Evolutionary conservation across 108 stramenopile species (phyloP).

Genomic region (Aurantiochytrium sp.): DNA sequence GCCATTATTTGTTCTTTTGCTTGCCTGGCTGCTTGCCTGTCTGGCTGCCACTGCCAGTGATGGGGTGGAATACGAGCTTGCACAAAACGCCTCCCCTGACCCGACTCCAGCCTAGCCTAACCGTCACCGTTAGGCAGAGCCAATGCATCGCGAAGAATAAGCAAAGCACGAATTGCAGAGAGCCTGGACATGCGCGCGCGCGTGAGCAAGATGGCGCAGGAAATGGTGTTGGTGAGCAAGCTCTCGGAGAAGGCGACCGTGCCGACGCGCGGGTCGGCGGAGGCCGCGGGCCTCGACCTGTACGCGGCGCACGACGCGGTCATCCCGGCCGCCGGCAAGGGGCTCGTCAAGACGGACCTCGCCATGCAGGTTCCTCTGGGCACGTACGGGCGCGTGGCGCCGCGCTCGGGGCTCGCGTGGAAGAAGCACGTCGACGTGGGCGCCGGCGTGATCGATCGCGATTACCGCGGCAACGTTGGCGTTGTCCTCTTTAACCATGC

Average conservation of each 20-base stretch:
- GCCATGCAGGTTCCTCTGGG: conserved; percentile 79
- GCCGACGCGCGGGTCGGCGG: conserved; percentile 53
- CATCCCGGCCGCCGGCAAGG: conserved; percentile 67
- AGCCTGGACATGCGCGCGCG: background rate
- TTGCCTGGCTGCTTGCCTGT: no score
- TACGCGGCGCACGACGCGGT: conserved; percentile 42
- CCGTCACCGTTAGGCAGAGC: no score
- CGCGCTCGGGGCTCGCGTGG: conserved; percentile 67
- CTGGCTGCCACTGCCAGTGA: no score
- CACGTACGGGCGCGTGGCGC: conserved; percentile 80
- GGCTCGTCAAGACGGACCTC: conserved; percentile 82
- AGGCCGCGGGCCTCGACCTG: conserved; percentile 74
- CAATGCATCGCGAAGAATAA: no score
- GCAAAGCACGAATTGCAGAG: no score
- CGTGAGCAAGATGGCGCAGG: background rate
- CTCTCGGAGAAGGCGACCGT: conserved; percentile 20
- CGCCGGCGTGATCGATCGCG: conserved; percentile 93
- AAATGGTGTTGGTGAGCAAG: conserved; percentile 4
- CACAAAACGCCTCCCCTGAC: no score
- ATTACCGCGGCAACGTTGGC: conserved; percentile 93
- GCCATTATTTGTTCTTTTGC: no score
- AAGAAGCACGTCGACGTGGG: conserved; percentile 93
- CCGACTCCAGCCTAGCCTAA: no score
- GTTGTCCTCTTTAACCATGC: conserved; percentile 96
- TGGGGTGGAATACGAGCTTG: no score